Base-by-base conservation (phyloP, 2,329 filamentous ascomycete genomes). In the Colletotrichum tamarilloi region DNA sequence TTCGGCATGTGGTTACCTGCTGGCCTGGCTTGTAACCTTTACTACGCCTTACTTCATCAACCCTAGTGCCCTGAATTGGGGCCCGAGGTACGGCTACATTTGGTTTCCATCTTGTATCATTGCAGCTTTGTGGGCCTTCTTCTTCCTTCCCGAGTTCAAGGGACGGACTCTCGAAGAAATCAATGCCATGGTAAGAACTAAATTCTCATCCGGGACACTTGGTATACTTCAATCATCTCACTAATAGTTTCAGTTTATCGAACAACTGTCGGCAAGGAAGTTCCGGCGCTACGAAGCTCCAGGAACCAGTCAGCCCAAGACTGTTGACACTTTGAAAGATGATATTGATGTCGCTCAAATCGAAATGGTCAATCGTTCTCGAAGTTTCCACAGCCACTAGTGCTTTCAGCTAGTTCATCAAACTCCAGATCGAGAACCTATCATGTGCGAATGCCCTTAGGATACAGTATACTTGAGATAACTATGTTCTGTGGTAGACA, bases 1-100 rank as follows among this genome's bases (percentile, higher is more conserved):
- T 3, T 84, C 87, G 7, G 84, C 85, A 2, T 79, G 85, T 22
- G 86, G 84, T 2, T 89, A 88, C 75, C 79, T 87, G 22, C 85
- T 84, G 6, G 87, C 86, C 8, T 88, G 87, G 87, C 80, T 86
- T 9, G 85, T 85, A 0, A 87, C 86, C 0, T 89, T 88, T 75
- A 88, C 87, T 0, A 86, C 87, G 6, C 87, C 86, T 1, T 89
- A 89, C 77, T 89, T 89, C 75, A 88, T 89, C 76, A 88, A 89
- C 74, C 85, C 86, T 0, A 80, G 81, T 26, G 78, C 84, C 3
- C 78, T 89, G 67, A 85, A 87, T 71, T 89, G 87, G 87, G 87
- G 79, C 2, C 86, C 87, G 0, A 82, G 84, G 74, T 88, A 89
- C 74, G 84, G 87, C 2, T 89, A 86, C 68, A 87, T 89, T 72